Evolutionary conservation across 352 stramenopile genomes (phyloP), one percentile per base, ranked within the genome.

Genomic region (Globisporangium ultimum): DNA sequence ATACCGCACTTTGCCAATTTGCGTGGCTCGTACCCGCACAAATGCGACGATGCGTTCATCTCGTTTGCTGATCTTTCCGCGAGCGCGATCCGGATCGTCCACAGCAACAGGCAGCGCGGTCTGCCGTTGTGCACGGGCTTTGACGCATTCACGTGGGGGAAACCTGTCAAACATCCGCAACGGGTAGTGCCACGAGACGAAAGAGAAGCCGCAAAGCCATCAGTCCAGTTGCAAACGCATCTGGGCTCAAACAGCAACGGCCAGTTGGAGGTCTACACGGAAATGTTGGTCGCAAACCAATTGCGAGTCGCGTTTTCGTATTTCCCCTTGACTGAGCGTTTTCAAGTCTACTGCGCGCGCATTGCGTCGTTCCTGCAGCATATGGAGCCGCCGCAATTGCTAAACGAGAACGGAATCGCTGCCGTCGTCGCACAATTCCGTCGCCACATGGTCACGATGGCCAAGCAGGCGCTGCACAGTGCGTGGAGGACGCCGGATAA

Each of bases 41-140:
- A 45, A n/a, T 76, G 68, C 22, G 12, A 20, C 1, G 48, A 61
- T 15, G 15, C 48, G 5, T 15, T 63, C 10, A 48, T 73, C 14
- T 72, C 61, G 8, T 51, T 73, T 7, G 66, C 63, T 0, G 66
- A 77, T 41, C 32, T 72, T 1, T 66, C 58, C 2, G 20, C 63
- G 36, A 43, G 8, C 1, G 66, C 42, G 10, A 70, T 74, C n/a
- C 55, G 54, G 17, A 57, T 63, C 10, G 64, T 68, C 3, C 63
- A 77, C 48, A 34, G 40, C 10, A 76, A 71, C 32, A 13, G 58
- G 15, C 11, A n/a, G 13, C 20, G 10, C 1, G 41, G n/a, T 15
- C 13, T 28, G 6, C 22, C 45, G 17, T 42, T 50, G 20, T 61
- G 55, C 36, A 6, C 3, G 7, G 20, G 24, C 21, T 61, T 55